Conservation (phyloP, 2,329 filamentous ascomycete genomes). For the Lecanicillium sp. region DNA sequence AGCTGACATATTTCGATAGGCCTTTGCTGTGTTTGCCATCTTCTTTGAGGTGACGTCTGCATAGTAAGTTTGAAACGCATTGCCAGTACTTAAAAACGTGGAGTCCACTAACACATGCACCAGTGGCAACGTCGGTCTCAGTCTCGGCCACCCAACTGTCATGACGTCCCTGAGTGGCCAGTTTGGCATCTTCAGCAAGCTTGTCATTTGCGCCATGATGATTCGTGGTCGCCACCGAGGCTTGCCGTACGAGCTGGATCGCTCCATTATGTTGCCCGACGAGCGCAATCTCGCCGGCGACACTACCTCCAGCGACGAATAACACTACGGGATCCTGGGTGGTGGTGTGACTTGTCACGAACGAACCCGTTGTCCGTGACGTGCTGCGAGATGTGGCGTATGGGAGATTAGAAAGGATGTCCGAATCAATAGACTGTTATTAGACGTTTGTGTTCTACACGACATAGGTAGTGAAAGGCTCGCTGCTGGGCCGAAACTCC, state of each 20-base stretch:
- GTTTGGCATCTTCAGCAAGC: slow-evolving; percentile 25
- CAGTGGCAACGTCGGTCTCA: slow-evolving; percentile 28
- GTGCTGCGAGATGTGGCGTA: no score
- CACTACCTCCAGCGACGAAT: no score
- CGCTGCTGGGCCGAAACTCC: no score
- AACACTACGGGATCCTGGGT: no score
- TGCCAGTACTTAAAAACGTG: not conserved
- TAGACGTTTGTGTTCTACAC: no score
- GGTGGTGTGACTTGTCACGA: no score
- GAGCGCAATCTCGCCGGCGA: no score
- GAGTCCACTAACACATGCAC: slow-evolving; percentile 6
- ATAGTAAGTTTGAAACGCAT: slow-evolving; percentile 19
- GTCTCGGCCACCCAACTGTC: slow-evolving; percentile 23
- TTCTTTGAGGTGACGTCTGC: slow-evolving; percentile 26
- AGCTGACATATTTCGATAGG: slow-evolving; percentile 11
- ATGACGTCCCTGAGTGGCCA: slow-evolving; percentile 20
- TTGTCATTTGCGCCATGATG: slow-evolving; percentile 30
- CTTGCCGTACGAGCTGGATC: slow-evolving; percentile 25
- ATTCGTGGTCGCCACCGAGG: slow-evolving; percentile 27
- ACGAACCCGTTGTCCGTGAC: no score
- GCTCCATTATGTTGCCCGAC: slow-evolving; percentile 23
- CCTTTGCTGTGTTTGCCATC: slow-evolving; percentile 22
- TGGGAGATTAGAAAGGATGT: no score
- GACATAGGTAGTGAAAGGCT: no score
- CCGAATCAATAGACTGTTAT: no score